Conservation (phyloP, 164 flowering plant species). For the Pachysandra terminalis region DNA sequence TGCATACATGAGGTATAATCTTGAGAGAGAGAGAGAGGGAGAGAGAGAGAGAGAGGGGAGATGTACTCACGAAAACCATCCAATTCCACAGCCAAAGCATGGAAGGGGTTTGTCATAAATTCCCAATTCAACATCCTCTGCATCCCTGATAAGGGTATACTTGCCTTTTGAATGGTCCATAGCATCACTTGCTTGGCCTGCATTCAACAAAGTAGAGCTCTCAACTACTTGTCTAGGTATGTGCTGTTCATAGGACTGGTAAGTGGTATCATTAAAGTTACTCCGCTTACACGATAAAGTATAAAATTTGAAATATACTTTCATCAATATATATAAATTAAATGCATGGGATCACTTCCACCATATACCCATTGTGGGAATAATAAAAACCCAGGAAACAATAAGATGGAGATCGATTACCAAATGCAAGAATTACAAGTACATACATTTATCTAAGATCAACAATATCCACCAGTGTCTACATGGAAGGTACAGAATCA, state of each 20-base stretch:
- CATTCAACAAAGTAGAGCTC: conserved; percentile 7
- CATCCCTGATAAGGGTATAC: conserved; percentile 61
- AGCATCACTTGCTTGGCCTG: conserved; percentile 46
- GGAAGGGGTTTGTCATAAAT: conserved; percentile 89
- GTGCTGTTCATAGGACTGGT: no score
- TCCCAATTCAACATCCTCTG: conserved; percentile 56
- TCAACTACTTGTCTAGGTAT: conserved; percentile 1
- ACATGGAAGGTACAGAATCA: background rate
- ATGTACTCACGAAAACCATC: conserved; percentile 90
- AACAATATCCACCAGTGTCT: background rate
- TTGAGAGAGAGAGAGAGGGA: conserved; percentile 3
- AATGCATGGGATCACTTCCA: background rate
- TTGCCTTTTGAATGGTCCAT: conserved; percentile 50
- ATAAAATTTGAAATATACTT: no score
- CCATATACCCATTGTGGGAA: background rate
- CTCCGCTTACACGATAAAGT: no score
- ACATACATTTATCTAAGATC: background rate
- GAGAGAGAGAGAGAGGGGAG: conserved; percentile 8
- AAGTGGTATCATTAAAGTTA: background rate
- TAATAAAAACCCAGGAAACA: background rate
- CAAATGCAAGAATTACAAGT: background rate
- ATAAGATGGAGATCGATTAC: background rate
- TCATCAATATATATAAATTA: no score
- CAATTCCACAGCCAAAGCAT: conserved; percentile 95
- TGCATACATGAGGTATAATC: background rate